Base-by-base conservation (phyloP, 768 basidiomycete species). In the Chalciporus pseudorubinellus region DNA sequence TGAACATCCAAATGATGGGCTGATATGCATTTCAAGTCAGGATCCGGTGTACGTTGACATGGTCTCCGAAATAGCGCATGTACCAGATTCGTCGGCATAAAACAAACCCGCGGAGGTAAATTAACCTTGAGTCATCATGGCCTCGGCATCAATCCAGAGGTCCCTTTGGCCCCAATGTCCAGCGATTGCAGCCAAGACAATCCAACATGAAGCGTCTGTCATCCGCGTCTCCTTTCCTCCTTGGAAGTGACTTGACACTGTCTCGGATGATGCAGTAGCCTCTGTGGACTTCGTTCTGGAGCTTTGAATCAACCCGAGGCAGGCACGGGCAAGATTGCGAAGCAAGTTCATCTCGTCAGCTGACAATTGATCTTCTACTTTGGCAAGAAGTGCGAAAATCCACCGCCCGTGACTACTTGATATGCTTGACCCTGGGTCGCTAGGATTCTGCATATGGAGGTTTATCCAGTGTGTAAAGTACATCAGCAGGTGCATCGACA, bases 381-480 rank as follows among this genome's bases (percentile, higher is more conserved):
- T 80, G 24, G 83, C 73, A 20, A 94, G 75, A 39, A 92, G 75
- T 16, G 77, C 76, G 66, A 92, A 89, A 39, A 93, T 83, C 91
- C 91, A 93, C 28, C 78, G 79, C 16, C 82, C 80, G 60, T 92
- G 87, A 31, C 73, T 69, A 57, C 79, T 77, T 12, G 78, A 78
- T 18, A 81, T 76, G 31, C 67, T 64, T 58, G 70, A 72, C 44
- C 64, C 56, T 26, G 71, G 59, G 50, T 74, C 69, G 6, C 66
- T 68, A 4, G 56, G 59, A 20, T 76, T 68, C 41, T 82, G 75
- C 7, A 88, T 65, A 53, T 86, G 76, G 13, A 77, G 51, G 56
- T 84, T 84, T 56, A 89, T 83, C 89, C 89, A 92, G 60, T 90
- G 80, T 16, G 82, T 77, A 65, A 91, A 91, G 65, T 90, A 91